Evolutionary conservation across 257 asterid genomes (phyloP).

Genomic region (Striga asiatica): DNA sequence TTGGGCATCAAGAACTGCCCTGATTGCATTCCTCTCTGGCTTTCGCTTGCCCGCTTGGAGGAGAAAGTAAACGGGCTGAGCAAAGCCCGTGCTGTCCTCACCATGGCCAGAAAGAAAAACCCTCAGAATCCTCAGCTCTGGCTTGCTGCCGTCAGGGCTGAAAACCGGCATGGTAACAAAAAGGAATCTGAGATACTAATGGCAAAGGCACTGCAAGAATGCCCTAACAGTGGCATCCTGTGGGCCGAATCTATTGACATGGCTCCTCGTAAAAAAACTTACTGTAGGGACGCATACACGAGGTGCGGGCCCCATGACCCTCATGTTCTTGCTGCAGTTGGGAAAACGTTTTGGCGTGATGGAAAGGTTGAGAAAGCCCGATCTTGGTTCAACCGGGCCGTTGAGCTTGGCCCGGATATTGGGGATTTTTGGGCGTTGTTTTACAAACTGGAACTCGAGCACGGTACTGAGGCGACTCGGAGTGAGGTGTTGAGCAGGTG

Average conservation of each 20-base stretch:
- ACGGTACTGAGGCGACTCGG: slow-evolving; percentile 58
- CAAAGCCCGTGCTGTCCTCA: slow-evolving; percentile 74
- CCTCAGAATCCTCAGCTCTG: slow-evolving; percentile 73
- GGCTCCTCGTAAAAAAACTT: slow-evolving; percentile 60
- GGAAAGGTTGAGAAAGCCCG: slow-evolving; percentile 79
- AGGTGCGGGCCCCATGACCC: slow-evolving; percentile 69
- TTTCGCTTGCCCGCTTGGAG: slow-evolving; percentile 70
- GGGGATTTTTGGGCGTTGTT: slow-evolving; percentile 91
- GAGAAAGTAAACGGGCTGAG: slow-evolving; percentile 63
- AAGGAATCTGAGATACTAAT: slow-evolving; percentile 70
- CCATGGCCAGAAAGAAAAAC: slow-evolving; percentile 74
- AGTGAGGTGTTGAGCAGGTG: slow-evolving; percentile 67
- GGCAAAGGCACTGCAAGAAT: slow-evolving; percentile 93
- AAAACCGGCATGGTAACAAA: slow-evolving; percentile 62
- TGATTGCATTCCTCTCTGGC: slow-evolving; percentile 63
- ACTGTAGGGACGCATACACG: slow-evolving; percentile 56
- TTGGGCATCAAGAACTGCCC: slow-evolving; percentile 65
- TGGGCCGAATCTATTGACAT: slow-evolving; percentile 76
- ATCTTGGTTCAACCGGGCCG: slow-evolving; percentile 61
- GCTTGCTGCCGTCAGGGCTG: slow-evolving; percentile 89
- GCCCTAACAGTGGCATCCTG: slow-evolving; percentile 70
- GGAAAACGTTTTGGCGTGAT: slow-evolving; percentile 79
- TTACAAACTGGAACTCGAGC: slow-evolving; percentile 69
- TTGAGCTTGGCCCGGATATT: slow-evolving; percentile 68
- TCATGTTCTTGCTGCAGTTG: slow-evolving; percentile 63